Evolutionary conservation across 352 stramenopile genomes (phyloP), one percentile per base, ranked within the genome.

Genomic region (Chrysophaeum taylorii): DNA sequence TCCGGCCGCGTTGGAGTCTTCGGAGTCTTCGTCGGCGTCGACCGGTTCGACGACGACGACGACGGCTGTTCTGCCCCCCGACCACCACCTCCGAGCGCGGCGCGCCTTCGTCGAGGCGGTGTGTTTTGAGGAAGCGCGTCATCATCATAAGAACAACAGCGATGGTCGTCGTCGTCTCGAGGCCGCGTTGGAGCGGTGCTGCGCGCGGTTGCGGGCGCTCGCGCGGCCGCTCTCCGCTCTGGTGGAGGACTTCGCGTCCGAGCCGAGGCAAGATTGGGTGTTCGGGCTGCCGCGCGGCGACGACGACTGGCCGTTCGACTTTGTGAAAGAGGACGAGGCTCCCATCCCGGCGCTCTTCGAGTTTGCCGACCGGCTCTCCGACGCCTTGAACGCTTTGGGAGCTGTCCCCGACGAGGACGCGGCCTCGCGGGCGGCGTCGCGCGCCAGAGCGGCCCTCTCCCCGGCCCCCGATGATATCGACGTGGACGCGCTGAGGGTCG

Each of bases 301-400:
- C 48, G 33, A 63, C 52, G 52, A 63, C 52, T 63, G 52, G 52
- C 52, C 52, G 9, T 63, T 25, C 27, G 52, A 9, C n/a, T 63
- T 25, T 25, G 52, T 41, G 27, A 23, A 36, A 12, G 33, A 9
- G 52, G 14, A 36, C 27, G 52, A 9, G 5, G 7, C 7, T 15
- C 52, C 52, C 12, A 23, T 63, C 52, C 2, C 5, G 52, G 52
- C 52, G 5, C 33, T 63, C 27, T 39, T 41, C 52, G 52, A 9
- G 25, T 31, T 63, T 15, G 52, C 52, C 7, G 7, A 33, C n/a
- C n/a, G n/a, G n/a, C n/a, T n/a, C n/a, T n/a, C n/a, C n/a, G n/a
- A n/a, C n/a, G n/a, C n/a, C n/a, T n/a, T n/a, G n/a, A n/a, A n/a
- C 33, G 52, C 52, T 4, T 33, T 63, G 7, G 7, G 29, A 15